Conservation (phyloP, 2,329 filamentous ascomycete species). For the Aspergillus hortae region DNA sequence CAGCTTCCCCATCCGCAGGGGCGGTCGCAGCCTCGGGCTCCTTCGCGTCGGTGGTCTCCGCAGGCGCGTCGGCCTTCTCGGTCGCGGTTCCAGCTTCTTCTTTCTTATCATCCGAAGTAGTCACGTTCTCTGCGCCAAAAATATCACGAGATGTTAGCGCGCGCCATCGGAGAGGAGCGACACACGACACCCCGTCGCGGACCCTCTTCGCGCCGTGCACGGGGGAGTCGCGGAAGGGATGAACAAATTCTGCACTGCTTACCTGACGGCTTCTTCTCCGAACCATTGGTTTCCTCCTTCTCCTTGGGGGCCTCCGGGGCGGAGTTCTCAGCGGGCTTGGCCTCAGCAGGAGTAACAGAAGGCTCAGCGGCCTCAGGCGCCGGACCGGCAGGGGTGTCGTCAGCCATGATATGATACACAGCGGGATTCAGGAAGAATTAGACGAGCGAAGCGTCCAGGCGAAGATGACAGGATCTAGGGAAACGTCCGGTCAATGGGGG, state of each 20-base stretch:
- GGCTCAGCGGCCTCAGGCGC: slow-evolving; percentile 28
- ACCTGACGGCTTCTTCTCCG: slow-evolving; percentile 30
- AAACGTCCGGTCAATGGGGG: slow-evolving; percentile 9
- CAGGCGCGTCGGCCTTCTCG: slow-evolving; percentile 25
- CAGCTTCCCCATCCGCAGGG: slow-evolving; percentile 22
- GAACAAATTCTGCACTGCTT: slow-evolving; percentile 11
- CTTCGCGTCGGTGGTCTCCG: slow-evolving; percentile 23
- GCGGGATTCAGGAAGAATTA: slow-evolving; percentile 14
- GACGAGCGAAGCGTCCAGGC: slow-evolving; percentile 4
- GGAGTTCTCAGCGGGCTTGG: slow-evolving; percentile 19
- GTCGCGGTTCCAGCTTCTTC: slow-evolving; percentile 23
- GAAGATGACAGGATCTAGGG: slow-evolving; percentile 10
- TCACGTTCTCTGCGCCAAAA: slow-evolving; percentile 15
- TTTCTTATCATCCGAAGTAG: slow-evolving; percentile 25
- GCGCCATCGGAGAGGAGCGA: slow-evolving; percentile 4
- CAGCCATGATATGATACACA: slow-evolving; percentile 39
- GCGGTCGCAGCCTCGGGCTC: slow-evolving; percentile 18
- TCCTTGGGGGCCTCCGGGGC: slow-evolving; percentile 20
- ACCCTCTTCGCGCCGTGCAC: neutral
- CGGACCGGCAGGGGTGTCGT: slow-evolving; percentile 33
- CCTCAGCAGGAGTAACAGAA: slow-evolving; percentile 24
- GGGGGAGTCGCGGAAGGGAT: neutral
- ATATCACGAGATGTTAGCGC: slow-evolving; percentile 9
- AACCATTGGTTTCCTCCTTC: slow-evolving; percentile 21
- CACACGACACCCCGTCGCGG: slow-evolving; percentile 1